phyloP scores from a whole-genome alignment of 1,284 basidiomycete species.

The Boletus semigastroideus region DNA sequence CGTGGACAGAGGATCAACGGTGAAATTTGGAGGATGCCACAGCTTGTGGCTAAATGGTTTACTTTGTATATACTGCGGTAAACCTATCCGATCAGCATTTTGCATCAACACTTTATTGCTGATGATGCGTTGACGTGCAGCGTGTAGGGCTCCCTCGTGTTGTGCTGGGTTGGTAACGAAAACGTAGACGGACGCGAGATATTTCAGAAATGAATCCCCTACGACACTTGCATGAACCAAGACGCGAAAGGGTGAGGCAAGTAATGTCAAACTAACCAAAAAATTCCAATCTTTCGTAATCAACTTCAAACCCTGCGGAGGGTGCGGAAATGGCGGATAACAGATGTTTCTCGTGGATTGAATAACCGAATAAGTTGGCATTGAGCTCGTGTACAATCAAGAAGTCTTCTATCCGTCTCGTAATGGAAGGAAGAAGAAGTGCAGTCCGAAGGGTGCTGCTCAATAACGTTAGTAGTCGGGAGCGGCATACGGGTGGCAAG shows the following conservation, averaged over 20 bases:
- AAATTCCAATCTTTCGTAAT: constrained; percentile 82
- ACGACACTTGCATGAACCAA: constrained; percentile 14
- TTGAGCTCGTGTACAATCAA: constrained; percentile 77
- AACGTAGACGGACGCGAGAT: constrained; percentile 68
- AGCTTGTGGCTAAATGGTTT: constrained; percentile 64
- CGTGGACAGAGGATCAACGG: constrained; percentile 21
- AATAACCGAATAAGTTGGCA: constrained; percentile 60
- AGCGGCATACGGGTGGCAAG: constrained; percentile 16
- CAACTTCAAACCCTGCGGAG: constrained; percentile 60
- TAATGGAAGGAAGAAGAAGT: constrained; percentile 70
- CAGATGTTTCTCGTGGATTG: constrained; percentile 58
- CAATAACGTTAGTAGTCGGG: constrained; percentile 27
- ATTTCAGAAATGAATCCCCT: constrained; percentile 84
- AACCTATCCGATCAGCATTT: constrained; percentile 52
- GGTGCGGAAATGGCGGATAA: constrained; percentile 67
- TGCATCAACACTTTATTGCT: constrained; percentile 67
- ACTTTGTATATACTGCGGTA: constrained; percentile 70
- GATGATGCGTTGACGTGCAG: constrained; percentile 63
- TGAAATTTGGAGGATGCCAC: constrained; percentile 61
- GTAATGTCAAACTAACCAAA: constrained; percentile 59
- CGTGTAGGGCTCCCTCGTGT: constrained; percentile 64
- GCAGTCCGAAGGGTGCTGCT: constrained; percentile 62
- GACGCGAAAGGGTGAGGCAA: constrained; percentile 11
- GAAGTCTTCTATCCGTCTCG: constrained; percentile 65
- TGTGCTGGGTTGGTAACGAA: constrained; percentile 64